Percentiles rank a stretch among this genome's conserved stretches.
Conservation (phyloP, 1,139 yeast species). For the Suhomyces guaymorum region DNA sequence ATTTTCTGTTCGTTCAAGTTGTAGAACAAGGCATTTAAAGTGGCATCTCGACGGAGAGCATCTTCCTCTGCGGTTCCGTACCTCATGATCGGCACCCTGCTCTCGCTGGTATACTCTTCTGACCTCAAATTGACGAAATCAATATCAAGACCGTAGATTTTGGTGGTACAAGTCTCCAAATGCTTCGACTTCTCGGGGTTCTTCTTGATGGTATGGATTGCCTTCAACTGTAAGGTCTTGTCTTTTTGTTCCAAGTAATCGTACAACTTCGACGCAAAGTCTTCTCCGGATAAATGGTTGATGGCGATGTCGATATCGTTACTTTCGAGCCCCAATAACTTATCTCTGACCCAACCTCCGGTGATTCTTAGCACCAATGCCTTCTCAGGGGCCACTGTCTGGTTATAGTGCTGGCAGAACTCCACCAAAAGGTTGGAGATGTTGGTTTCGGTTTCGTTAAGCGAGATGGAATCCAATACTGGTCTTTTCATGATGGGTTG, state of each 20-base stretch:
- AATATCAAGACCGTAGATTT: conserved; percentile 73
- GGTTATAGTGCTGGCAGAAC: conserved; percentile 41
- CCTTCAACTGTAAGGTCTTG: conserved; percentile 38
- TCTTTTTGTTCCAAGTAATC: conserved; percentile 53
- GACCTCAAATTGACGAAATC: conserved; percentile 91
- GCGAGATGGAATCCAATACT: conserved; percentile 23
- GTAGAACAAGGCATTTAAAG: conserved; percentile 86
- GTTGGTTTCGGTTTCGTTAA: conserved; percentile 50
- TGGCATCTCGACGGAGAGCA: conserved; percentile 92
- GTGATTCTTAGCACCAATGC: conserved; percentile 69
- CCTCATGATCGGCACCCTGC: conserved; percentile 74
- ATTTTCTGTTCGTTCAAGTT: conserved; percentile 66
- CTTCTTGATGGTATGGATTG: conserved; percentile 79
- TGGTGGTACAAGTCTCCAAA: conserved; percentile 93
- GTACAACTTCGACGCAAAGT: conserved; percentile 70
- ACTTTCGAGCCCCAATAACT: conserved; percentile 73
- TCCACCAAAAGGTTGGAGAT: conserved; percentile 49
- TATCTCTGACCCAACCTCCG: conserved; percentile 99
- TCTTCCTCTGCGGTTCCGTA: conserved; percentile 93
- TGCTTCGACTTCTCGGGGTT: conserved; percentile 97
- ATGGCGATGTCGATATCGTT: conserved; percentile 93
- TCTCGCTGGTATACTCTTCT: conserved; percentile 78
- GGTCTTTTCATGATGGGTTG: conserved; percentile 8
- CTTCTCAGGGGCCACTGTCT: conserved; percentile 13
- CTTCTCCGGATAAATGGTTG: conserved; percentile 79